Evolutionary conservation across 106 monocot species (phyloP).

Genomic region (Apostasia shenzhenica): DNA sequence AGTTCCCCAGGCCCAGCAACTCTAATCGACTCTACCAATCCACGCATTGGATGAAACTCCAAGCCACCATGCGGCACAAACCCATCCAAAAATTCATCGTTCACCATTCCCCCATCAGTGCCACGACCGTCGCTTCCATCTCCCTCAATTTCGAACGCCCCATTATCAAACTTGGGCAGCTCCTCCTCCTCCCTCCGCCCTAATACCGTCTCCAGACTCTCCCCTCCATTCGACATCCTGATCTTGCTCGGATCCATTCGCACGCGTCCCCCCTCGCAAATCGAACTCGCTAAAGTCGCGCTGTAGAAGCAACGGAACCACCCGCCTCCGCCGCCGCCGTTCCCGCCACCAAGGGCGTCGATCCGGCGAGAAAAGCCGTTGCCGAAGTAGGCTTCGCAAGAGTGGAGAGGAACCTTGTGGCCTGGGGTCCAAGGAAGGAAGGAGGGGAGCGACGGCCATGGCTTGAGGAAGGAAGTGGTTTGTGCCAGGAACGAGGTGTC

Average conservation of each 20-base stretch:
- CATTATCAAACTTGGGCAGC: conserved; percentile 59
- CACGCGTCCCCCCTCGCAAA: conserved; percentile 63
- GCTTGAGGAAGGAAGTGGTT: conserved; percentile 33
- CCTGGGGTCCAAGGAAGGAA: conserved; percentile 53
- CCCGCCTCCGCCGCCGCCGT: not conserved
- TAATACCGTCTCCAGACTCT: conserved; percentile 64
- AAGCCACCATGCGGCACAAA: conserved; percentile 42
- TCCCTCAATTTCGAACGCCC: conserved; percentile 69
- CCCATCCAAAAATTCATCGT: conserved; percentile 46
- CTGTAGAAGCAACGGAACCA: conserved; percentile 77
- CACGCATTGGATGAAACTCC: conserved; percentile 65
- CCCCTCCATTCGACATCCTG: conserved; percentile 79
- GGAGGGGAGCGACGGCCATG: conserved; percentile 87
- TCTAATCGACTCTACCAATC: conserved; percentile 45
- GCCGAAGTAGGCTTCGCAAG: conserved; percentile 97
- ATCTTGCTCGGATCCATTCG: conserved; percentile 80
- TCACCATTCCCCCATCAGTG: conserved; percentile 20
- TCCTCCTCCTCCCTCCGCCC: conserved; percentile 85
- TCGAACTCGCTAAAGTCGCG: conserved; percentile 65
- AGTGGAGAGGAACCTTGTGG: conserved; percentile 24
- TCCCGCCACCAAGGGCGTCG: conserved; percentile 18
- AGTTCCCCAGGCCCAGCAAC: conserved; percentile 49
- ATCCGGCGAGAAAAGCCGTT: conserved; percentile 63
- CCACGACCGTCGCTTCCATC: conserved; percentile 8
- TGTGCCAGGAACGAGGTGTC: conserved; percentile 3